Evolutionary conservation across 208 protist species (phyloP).

Genomic region (Phytomonas sp.): DNA sequence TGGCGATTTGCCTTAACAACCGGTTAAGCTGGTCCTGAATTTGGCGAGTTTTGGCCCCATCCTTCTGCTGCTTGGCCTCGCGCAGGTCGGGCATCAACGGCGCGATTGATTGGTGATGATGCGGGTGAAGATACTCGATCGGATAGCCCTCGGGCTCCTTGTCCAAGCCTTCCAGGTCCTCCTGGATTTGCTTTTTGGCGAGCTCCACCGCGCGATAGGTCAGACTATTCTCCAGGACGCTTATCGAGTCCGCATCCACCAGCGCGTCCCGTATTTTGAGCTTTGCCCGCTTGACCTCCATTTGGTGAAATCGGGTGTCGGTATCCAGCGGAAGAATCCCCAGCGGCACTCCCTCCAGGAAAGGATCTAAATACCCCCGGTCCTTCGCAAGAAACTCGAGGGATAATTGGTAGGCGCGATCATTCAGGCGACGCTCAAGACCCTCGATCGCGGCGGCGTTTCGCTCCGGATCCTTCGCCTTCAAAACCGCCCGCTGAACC

Average conservation of each 20-base stretch:
- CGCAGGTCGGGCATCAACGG: slow-evolving; percentile 56
- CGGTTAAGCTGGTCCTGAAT: not conserved
- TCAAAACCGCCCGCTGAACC: slow-evolving; percentile 19
- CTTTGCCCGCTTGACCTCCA: slow-evolving; percentile 65
- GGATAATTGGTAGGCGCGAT: slow-evolving; percentile 54
- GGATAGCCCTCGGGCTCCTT: slow-evolving; percentile 61
- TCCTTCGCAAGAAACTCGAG: slow-evolving; percentile 36
- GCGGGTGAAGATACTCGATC: slow-evolving; percentile 40
- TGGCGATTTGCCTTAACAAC: not conserved
- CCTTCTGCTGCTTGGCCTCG: slow-evolving; percentile 43
- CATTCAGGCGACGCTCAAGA: slow-evolving; percentile 45
- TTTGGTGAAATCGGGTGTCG: slow-evolving; percentile 38
- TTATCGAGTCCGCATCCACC: slow-evolving; percentile 25
- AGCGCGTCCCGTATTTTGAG: slow-evolving; percentile 49
- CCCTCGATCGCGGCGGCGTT: slow-evolving; percentile 42
- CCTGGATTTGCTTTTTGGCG: slow-evolving; percentile 43
- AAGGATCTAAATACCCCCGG: slow-evolving; percentile 57
- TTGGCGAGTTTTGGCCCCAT: not conserved
- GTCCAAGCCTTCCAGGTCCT: slow-evolving; percentile 50
- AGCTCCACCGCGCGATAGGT: slow-evolving; percentile 69
- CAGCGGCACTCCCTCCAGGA: slow-evolving; percentile 60
- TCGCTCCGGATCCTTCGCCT: slow-evolving; percentile 36
- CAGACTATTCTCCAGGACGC: slow-evolving; percentile 50
- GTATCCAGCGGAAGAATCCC: slow-evolving; percentile 32
- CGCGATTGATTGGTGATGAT: slow-evolving; percentile 38